Percentiles rank a stretch among this genome's conserved stretches.
phyloP scores from a whole-genome alignment of 148 eudicot species.

The Amaranthus hypochondriacus region DNA sequence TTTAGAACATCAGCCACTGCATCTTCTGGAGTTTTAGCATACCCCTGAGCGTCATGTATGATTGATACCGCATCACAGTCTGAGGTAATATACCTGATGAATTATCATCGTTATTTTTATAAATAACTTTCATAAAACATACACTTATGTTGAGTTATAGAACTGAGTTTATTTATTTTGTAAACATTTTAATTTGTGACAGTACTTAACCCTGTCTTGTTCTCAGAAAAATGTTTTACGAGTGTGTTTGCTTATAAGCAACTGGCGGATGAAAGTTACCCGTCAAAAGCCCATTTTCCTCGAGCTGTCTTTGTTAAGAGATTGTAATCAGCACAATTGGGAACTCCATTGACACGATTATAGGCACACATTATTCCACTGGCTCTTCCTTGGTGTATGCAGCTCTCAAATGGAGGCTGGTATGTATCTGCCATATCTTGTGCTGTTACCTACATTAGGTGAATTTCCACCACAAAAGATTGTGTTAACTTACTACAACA shows the following conservation, averaged over 20 bases:
- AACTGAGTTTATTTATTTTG: not conserved
- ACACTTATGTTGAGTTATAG: not conserved
- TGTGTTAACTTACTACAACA: not conserved
- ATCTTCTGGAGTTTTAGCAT: conserved; percentile 75
- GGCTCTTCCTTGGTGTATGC: conserved; percentile 68
- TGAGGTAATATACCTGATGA: conserved; percentile 72
- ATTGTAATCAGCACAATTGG: conserved; percentile 72
- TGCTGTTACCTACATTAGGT: conserved; percentile 50
- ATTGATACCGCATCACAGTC: conserved; percentile 88
- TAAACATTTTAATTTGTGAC: not conserved
- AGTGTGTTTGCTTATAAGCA: not conserved
- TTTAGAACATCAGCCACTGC: conserved; percentile 77
- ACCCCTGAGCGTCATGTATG: conserved; percentile 60
- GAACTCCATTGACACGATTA: conserved; percentile 79
- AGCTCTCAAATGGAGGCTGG: conserved; percentile 80
- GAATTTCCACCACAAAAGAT: conserved; percentile 1
- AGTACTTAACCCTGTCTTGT: not conserved
- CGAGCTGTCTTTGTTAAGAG: conserved; percentile 66
- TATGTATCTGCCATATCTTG: conserved; percentile 95
- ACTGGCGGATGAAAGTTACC: conserved; percentile 32
- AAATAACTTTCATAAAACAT: not conserved
- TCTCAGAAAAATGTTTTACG: not conserved
- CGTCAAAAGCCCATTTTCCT: conserved; percentile 72
- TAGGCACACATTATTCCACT: conserved; percentile 99
- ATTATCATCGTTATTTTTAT: conserved; percentile 5